Base-by-base conservation (phyloP, 768 basidiomycete genomes). In the Rhodosporidiobolus sp. region DNA sequence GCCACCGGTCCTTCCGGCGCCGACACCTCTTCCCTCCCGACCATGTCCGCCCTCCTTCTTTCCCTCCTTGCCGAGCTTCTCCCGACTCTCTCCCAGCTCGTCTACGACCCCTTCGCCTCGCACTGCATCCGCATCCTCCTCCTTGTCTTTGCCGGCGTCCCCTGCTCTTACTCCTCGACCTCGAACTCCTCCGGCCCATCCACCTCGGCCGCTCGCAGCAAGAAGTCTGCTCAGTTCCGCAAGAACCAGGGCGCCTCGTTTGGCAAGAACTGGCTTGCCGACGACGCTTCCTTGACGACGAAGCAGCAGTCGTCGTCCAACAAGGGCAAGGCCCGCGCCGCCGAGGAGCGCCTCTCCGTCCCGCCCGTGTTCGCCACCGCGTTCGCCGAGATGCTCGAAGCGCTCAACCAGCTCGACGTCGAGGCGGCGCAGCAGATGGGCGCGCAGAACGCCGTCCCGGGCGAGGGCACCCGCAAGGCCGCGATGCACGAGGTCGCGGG, bases 91-190 rank as follows among this genome's bases (percentile, higher is more conserved):
- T 80, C 87, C 0, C 82, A 84, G 14, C 85, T 94, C 55, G 82
- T 95, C 52, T 87, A 89, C 83, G 88, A 95, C 77, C 88, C 90
- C 45, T 95, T 93, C 77, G 93, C 90, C 48, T 94, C 95, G 0
- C 95, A 97, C 76, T 91, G 94, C 54, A 75, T 95, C 57, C 89
- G 94, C 49, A 87, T 89, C 32, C 81, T 97, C 4, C 85, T 97
- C 22, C 79, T 89, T 9, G 84, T 96, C 54, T 83, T 96, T n/a
- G 88, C 87, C 22, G 90, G 91, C 28, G 66, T 70, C 53, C 61
- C 74, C 58, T 20, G 54, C 58, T 19, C 63, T 49, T 53, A 63
- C 35, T 11, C 56, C 26, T n/a, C 57, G 22, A 38, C 65, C 49
- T 48, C 48, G 19, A 19, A 16, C 43, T 45, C 58, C 26, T 46